Percentiles rank a stretch among this genome's conserved stretches.
Conservation (phyloP, 495 filamentous ascomycete genomes). For the Cairneyella variabilis region DNA sequence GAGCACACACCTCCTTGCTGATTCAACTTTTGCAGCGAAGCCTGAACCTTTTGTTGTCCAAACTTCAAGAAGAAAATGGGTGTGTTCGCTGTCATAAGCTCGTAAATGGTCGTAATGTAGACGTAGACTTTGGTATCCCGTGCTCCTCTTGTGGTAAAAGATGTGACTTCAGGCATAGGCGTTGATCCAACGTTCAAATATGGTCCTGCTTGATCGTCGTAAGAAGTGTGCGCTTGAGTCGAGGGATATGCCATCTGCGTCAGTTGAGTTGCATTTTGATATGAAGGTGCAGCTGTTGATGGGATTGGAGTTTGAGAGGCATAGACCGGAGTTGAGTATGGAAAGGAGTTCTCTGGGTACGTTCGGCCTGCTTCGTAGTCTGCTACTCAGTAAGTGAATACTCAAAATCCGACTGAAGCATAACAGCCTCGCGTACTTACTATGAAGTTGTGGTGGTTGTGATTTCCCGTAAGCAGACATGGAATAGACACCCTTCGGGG, state of each 20-base stretch:
- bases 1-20: conserved; percentile 55
- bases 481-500: conserved; percentile 38
- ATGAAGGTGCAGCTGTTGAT: conserved; percentile 34
- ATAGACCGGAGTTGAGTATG: conserved; percentile 28
- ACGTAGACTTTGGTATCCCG: conserved; percentile 67
- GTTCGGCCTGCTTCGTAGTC: conserved; percentile 33
- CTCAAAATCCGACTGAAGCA: conserved; percentile 23
- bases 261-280: conserved; percentile 42
- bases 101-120: conserved; percentile 69
- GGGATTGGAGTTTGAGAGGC: conserved; percentile 18
- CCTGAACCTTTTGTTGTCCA: conserved; percentile 63
- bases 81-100: conserved; percentile 55
- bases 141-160: conserved; percentile 57
- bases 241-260: conserved; percentile 40
- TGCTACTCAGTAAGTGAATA: conserved; percentile 33
- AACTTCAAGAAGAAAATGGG: conserved; percentile 67
- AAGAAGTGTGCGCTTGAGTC: conserved; percentile 27
- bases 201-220: conserved; percentile 50
- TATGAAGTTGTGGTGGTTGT: conserved; percentile 37
- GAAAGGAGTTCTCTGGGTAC: conserved; percentile 26
- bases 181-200: conserved; percentile 47
- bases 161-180: conserved; percentile 56
- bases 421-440: conserved; percentile 34
- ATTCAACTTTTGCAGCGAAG: conserved; percentile 57
- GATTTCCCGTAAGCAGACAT: conserved; percentile 56